Evolutionary conservation across 192 early-diverging fungal species (phyloP).

Genomic region (Backusella tarrabulga): DNA sequence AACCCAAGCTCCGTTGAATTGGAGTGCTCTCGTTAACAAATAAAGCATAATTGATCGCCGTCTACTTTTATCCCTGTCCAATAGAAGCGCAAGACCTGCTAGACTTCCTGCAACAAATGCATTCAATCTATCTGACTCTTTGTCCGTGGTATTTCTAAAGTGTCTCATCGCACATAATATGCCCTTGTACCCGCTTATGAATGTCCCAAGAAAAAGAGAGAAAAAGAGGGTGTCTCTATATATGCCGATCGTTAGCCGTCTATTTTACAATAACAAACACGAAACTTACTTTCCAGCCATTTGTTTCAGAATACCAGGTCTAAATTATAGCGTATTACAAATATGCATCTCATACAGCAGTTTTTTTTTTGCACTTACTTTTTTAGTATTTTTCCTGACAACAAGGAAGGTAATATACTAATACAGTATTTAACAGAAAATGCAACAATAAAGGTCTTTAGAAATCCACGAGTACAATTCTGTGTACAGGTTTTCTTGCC

Average conservation of each 20-base stretch:
- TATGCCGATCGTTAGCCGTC: background rate
- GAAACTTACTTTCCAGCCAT: constrained; percentile 44
- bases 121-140: constrained; percentile 53
- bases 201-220: constrained; percentile 63
- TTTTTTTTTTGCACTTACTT: constrained; percentile 31
- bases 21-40: constrained; percentile 58
- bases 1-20: constrained; percentile 60
- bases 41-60: constrained; percentile 67
- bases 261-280: background rate
- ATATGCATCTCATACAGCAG: background rate
- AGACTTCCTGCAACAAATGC: constrained; percentile 65
- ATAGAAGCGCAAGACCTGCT: constrained; percentile 55
- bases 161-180: constrained; percentile 61
- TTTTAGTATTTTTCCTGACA: constrained; percentile 55
- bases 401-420: constrained; percentile 46
- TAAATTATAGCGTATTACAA: constrained; percentile 13
- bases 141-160: constrained; percentile 32
- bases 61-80: constrained; percentile 59
- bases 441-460: constrained; percentile 62
- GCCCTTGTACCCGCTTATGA: constrained; percentile 63
- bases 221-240: constrained; percentile 60
- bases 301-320: constrained; percentile 43
- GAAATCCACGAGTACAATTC: constrained; percentile 61
- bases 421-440: constrained; percentile 60
- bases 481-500: constrained; percentile 62